These are phyloP conservation scores for Coelastrella sp. DNA, from an alignment of 139 green algal species.

Conservation along the genomic window DNA sequence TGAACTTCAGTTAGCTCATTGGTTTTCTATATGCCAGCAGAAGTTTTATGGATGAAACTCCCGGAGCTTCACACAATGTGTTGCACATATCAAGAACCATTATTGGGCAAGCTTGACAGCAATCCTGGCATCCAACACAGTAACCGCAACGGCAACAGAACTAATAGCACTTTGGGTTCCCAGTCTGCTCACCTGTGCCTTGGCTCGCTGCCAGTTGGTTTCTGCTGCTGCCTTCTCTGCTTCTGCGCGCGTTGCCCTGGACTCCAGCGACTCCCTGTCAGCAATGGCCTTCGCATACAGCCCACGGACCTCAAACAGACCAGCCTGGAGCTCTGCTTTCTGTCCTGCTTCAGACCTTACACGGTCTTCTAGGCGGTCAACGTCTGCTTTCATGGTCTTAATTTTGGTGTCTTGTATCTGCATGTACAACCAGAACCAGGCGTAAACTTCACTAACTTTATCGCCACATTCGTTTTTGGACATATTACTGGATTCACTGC, in stretches of 20 bases:
- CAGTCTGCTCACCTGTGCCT: slow-evolving; percentile 24
- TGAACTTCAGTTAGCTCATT: no score
- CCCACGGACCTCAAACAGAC: slow-evolving; percentile 32
- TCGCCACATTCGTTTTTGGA: no score
- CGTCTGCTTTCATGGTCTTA: not conserved
- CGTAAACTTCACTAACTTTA: not conserved
- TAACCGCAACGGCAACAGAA: not conserved
- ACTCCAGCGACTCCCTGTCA: slow-evolving; percentile 45
- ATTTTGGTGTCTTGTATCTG: slow-evolving; percentile 39
- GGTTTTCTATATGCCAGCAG: not conserved
- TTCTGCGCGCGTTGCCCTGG: slow-evolving; percentile 14
- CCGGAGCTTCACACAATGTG: no score
- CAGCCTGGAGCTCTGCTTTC: slow-evolving; percentile 33
- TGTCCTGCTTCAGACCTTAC: slow-evolving; percentile 28
- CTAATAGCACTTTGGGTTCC: not conserved
- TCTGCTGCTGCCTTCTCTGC: slow-evolving; percentile 38
- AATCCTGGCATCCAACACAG: not conserved
- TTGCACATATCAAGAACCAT: no score
- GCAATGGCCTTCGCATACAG: slow-evolving; percentile 48
- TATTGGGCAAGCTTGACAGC: not conserved
- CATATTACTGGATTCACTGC: no score
- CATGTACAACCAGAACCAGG: no score
- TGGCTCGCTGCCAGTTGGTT: slow-evolving; percentile 11
- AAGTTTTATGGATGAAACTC: not conserved
- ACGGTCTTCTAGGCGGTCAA: slow-evolving; percentile 14